Percentiles rank a stretch among this genome's conserved stretches.
These are phyloP conservation scores for Ceratobasidium theobromae DNA, from an alignment of 1,284 basidiomycete species.

Conservation along the genomic window DNA sequence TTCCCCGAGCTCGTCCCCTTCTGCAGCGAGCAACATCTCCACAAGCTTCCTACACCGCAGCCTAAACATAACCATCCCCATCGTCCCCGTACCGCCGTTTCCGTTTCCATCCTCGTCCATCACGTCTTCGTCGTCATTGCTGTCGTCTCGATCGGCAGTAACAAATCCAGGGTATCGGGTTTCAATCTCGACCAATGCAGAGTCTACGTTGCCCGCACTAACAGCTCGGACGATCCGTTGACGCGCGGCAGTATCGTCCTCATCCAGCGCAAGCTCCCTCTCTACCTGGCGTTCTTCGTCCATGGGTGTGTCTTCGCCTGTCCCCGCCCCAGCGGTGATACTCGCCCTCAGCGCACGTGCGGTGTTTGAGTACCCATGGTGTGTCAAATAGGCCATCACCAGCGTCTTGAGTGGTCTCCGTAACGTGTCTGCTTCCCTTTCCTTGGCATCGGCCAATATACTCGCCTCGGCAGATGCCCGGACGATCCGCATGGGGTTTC, in stretches of 20 bases:
- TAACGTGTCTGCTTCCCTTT: constrained; percentile 33
- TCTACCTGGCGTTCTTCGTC: constrained; percentile 31
- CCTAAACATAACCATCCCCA: constrained; percentile 52
- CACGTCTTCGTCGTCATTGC: constrained; percentile 50
- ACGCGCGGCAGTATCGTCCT: constrained; percentile 46
- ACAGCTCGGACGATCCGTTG: constrained; percentile 69
- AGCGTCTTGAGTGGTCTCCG: constrained; percentile 60
- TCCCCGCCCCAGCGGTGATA: neutral
- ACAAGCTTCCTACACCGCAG: constrained; percentile 79
- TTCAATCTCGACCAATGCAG: constrained; percentile 58
- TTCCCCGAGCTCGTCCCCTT: constrained; percentile 30
- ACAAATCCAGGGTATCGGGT: constrained; percentile 62
- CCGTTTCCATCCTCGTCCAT: constrained; percentile 50
- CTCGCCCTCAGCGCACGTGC: constrained; percentile 59
- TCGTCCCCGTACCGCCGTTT: neutral
- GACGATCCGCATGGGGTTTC: constrained; percentile 29
- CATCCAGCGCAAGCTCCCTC: constrained; percentile 21
- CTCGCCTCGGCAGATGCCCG: neutral
- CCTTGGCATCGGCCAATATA: neutral
- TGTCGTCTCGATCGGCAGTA: constrained; percentile 40
- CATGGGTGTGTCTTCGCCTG: constrained; percentile 19
- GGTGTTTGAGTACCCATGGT: constrained; percentile 75
- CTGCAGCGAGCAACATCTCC: constrained; percentile 68
- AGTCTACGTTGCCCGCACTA: constrained; percentile 67
- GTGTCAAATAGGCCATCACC: constrained; percentile 74